Base-by-base conservation (phyloP, 139 green algal genomes). In the Picochlorum sp. region DNA sequence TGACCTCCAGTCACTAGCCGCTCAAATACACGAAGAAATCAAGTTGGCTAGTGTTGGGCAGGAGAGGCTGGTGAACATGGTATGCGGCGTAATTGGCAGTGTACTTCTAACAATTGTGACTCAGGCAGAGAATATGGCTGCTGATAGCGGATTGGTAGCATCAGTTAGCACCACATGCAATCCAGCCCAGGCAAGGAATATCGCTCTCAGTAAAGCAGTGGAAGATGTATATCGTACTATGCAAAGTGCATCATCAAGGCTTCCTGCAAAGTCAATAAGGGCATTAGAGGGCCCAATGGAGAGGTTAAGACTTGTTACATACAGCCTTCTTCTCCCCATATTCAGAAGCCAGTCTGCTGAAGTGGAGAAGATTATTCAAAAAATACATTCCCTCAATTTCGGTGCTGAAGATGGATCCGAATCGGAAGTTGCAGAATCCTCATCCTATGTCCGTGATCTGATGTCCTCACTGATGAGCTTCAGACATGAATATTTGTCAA, bases 1-100 rank as follows among this genome's bases (percentile, higher is more conserved):
- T 25, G 86, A 94, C 35, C 79, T 95, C 51, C 85, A 94, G 69
- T 81, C 82, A 45, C 77, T 65, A 54, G 85, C 92, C 33, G 74
- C 70, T n/a, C 61, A 79, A 13, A 56, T 93, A 44, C 85, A 95
- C 50, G 87, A 93, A 66, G 84, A 94, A 73, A 63, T 94, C 18
- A 89, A 87, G 64, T 67, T 58, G 3, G 77, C 61, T 0, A 62
- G 65, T 54, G 30, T 25, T 55, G 57, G 67, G 43, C 50, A 40
- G 2, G 51, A 67, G 1, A 64, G 81, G 20, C 64, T 92, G 53
- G 68, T 75, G 1, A 57, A 44, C 36, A 65, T 78, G 54, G 65
- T 69, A 20, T 69, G 69, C 0, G 47, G 14, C 12, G 63, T 39
- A n/a, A 73, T 83, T 32, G 76, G 75, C 29, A 78, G 77, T 52